Conservation (phyloP, 768 basidiomycete genomes). For the Rhodotorula diobovata region DNA sequence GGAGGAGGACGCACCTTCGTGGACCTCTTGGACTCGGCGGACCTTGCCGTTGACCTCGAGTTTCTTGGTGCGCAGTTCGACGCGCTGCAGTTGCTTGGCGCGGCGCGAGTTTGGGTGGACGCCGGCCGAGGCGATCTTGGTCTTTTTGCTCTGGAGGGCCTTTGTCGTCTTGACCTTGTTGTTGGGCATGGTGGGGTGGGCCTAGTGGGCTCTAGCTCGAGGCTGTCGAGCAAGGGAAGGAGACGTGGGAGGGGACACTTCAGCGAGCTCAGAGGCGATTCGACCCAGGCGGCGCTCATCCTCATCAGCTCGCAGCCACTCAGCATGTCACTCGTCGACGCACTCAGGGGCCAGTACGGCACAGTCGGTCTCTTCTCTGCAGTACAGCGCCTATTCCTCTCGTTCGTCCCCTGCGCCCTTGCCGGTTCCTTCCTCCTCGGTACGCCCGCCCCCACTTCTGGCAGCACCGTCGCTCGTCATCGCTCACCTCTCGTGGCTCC, state of each 20-base stretch:
- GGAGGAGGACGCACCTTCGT: slow-evolving; percentile 3
- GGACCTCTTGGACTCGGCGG: slow-evolving; percentile 18
- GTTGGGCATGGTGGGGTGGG: slow-evolving; percentile 29
- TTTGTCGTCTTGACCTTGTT: slow-evolving; percentile 36
- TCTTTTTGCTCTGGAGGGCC: slow-evolving; percentile 35
- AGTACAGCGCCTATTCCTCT: slow-evolving; percentile 12
- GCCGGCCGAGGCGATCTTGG: slow-evolving; percentile 5
- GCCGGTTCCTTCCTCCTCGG: slow-evolving; percentile 14
- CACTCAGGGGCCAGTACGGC: not conserved
- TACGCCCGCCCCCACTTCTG: not conserved
- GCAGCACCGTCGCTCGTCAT: not conserved
- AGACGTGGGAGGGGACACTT: not conserved
- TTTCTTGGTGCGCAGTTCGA: slow-evolving; percentile 35
- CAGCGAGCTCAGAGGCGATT: too few species aligned
- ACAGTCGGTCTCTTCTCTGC: slow-evolving; percentile 7
- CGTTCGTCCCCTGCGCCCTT: not conserved
- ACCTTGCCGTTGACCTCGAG: slow-evolving; percentile 25
- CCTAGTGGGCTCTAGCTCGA: not conserved
- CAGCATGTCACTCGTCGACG: not conserved
- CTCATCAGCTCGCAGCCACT: not conserved
- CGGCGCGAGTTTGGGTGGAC: slow-evolving; percentile 40
- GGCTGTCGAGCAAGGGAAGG: not conserved
- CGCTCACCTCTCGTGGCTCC: not conserved
- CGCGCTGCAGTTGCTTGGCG: slow-evolving; percentile 39
- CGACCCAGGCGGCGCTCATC: too few species aligned